phyloP scores from a whole-genome alignment of 495 filamentous ascomycete species.

The Aspergillus biplanus region DNA sequence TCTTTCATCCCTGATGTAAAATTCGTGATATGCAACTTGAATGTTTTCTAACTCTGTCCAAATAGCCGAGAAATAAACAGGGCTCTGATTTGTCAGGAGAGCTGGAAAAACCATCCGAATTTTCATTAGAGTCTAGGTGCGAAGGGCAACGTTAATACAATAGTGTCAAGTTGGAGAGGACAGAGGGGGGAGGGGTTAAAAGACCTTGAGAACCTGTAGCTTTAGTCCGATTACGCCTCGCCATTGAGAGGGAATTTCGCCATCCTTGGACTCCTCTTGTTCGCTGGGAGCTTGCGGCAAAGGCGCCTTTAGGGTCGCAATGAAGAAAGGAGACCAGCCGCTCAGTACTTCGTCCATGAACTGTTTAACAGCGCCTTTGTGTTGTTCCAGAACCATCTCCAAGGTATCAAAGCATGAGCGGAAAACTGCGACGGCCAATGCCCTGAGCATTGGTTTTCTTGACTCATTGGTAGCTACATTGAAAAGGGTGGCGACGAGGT shows the following conservation, averaged over 20 bases:
- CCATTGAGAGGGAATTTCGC: constrained; percentile 58
- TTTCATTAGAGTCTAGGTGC: constrained; percentile 79
- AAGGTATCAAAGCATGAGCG: constrained; percentile 89
- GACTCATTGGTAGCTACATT: constrained; percentile 75
- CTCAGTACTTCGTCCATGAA: constrained; percentile 86
- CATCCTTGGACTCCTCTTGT: constrained; percentile 56
- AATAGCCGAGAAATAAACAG: constrained; percentile 76
- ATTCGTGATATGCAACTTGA: constrained; percentile 69
- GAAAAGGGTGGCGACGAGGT: constrained; percentile 81
- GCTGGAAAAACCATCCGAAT: constrained; percentile 81
- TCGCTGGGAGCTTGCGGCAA: constrained; percentile 67
- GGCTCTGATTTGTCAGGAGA: constrained; percentile 78
- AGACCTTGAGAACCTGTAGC: constrained; percentile 80
- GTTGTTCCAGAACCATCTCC: constrained; percentile 92
- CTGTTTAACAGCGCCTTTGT: constrained; percentile 77
- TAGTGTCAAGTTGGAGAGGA: background rate
- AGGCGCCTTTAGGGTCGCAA: constrained; percentile 67
- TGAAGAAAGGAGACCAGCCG: constrained; percentile 87
- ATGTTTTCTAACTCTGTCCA: constrained; percentile 83
- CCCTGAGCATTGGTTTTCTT: constrained; percentile 74
- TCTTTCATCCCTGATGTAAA: constrained; percentile 82
- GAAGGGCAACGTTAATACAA: constrained; percentile 14
- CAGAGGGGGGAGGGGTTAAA: background rate
- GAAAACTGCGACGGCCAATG: constrained; percentile 86
- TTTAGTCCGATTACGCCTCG: constrained; percentile 84